These are phyloP conservation scores for Capsicum rhomboideum DNA, from an alignment of 257 asterid species.

Conservation along the genomic window DNA sequence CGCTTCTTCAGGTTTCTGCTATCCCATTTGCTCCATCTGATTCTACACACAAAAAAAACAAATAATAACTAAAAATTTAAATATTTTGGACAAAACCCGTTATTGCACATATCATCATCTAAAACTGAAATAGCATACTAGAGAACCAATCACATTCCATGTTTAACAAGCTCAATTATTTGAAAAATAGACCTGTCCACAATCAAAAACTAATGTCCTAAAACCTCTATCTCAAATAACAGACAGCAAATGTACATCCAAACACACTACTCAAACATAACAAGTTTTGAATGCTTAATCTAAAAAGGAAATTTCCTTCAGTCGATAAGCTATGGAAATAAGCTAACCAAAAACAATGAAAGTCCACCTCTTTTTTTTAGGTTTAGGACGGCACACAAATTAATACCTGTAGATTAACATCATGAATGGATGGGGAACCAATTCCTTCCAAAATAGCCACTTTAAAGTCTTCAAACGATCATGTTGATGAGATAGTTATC, in stretches of 20 bases:
- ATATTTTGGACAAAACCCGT: too few relatives aligned
- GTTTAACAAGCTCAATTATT: neutral
- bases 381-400: neutral
- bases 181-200: neutral
- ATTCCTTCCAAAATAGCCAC: slow-evolving; percentile 38
- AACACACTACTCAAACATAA: neutral
- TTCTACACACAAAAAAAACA: too few relatives aligned
- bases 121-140: neutral
- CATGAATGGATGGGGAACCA: slow-evolving; percentile 42
- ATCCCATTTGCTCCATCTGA: too few relatives aligned
- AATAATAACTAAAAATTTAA: too few relatives aligned
- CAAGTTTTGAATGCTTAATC: neutral
- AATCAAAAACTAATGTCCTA: neutral
- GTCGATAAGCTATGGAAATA: neutral
- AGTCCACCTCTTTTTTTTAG: neutral
- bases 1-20: too few relatives aligned
- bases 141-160: neutral
- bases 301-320: neutral
- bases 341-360: neutral
- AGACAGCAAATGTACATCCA: neutral
- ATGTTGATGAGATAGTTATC: slow-evolving; percentile 55
- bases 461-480: slow-evolving; percentile 71
- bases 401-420: slow-evolving; percentile 68
- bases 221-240: neutral
- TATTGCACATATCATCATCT: neutral